Evolutionary conservation across 2,329 filamentous ascomycete genomes (phyloP).

Genomic region (Sporothrix pseudoabietina): DNA sequence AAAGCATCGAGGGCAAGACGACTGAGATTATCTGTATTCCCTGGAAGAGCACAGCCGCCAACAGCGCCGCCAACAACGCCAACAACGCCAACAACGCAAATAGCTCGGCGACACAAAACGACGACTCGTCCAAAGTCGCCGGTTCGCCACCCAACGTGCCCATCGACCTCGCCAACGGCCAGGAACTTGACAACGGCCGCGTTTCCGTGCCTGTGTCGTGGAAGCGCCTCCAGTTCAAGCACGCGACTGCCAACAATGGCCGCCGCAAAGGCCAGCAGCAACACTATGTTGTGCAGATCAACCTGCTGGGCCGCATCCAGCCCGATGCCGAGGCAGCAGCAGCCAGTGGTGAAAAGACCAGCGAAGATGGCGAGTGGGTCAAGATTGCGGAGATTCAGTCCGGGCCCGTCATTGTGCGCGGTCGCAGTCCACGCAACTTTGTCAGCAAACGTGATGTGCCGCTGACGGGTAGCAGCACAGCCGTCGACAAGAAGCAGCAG

Average conservation of each 20-base stretch:
- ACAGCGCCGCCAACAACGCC: conserved; percentile 1
- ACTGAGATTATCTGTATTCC: conserved; percentile 97
- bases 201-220: conserved; percentile 84
- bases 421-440: conserved; percentile 90
- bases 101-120: conserved; percentile 36
- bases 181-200: conserved; percentile 71
- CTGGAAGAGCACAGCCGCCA: conserved; percentile 77
- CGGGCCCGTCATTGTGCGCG: conserved; percentile 91
- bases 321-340: conserved; percentile 19
- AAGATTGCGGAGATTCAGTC: conserved; percentile 84
- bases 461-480: conserved; percentile 51
- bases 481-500: conserved; percentile 47
- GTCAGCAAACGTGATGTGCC: conserved; percentile 86
- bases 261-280: conserved; percentile 92
- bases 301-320: conserved; percentile 62
- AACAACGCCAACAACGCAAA: neutral
- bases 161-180: conserved; percentile 58
- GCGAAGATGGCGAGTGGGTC: conserved; percentile 66
- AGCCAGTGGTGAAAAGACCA: conserved; percentile 53
- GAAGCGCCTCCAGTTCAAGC: conserved; percentile 94
- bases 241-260: conserved; percentile 95
- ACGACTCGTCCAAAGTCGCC: conserved; percentile 50
- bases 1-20: conserved; percentile 87
- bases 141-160: conserved; percentile 57
- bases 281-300: conserved; percentile 88